Evolutionary conservation across 345 rosid species (phyloP).

Genomic region (Citrus maxima): DNA sequence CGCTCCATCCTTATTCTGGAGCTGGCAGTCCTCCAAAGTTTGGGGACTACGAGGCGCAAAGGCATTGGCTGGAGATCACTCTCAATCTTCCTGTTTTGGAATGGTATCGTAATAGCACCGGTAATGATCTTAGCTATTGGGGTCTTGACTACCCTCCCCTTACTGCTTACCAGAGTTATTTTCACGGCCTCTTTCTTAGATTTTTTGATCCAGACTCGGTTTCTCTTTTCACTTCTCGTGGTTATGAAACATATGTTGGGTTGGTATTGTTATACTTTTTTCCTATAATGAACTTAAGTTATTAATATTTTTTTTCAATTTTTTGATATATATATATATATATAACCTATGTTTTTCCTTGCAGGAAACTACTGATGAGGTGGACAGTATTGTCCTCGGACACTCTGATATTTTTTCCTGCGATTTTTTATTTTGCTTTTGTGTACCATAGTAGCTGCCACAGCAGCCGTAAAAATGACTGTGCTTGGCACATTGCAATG

Average conservation of each 20-base stretch:
- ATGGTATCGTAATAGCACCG: slow-evolving; percentile 70
- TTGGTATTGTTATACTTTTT: slow-evolving; percentile 12
- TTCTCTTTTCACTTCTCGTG: slow-evolving; percentile 63
- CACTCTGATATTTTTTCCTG: slow-evolving; percentile 73
- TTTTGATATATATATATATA: not conserved
- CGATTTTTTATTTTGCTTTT: slow-evolving; percentile 59
- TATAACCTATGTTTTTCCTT: slow-evolving; percentile 11
- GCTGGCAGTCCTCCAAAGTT: slow-evolving; percentile 74
- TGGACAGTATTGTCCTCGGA: slow-evolving; percentile 90
- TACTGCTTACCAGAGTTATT: slow-evolving; percentile 89
- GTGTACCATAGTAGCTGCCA: slow-evolving; percentile 34
- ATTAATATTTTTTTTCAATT: not conserved
- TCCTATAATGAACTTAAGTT: not conserved
- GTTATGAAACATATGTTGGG: slow-evolving; percentile 82
- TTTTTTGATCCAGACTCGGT: slow-evolving; percentile 63
- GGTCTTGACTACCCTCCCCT: slow-evolving; percentile 98
- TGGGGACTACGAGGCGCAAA: slow-evolving; percentile 93
- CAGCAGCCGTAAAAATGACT: slow-evolving; percentile 33
- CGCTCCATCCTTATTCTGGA: slow-evolving; percentile 82
- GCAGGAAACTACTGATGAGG: slow-evolving; percentile 90
- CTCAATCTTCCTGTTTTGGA: slow-evolving; percentile 54
- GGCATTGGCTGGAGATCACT: slow-evolving; percentile 99
- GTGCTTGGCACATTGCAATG: slow-evolving; percentile 69
- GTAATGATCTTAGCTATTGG: slow-evolving; percentile 83
- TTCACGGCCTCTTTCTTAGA: slow-evolving; percentile 70